Base-by-base conservation (phyloP, 2,329 filamentous ascomycete genomes). In the Amauroascus verrucosus region DNA sequence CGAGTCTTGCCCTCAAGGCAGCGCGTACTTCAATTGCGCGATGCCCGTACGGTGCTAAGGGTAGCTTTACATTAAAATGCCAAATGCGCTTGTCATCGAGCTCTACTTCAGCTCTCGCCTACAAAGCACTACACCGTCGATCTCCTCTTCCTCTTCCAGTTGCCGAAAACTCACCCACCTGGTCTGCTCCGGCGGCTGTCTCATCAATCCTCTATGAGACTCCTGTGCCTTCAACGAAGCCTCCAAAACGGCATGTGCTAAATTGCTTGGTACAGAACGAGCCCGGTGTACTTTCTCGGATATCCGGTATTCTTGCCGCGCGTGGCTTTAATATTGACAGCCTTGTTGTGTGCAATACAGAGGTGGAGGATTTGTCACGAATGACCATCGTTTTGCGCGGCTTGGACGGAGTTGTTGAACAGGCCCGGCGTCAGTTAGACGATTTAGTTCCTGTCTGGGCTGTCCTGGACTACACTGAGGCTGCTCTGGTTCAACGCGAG, bases 261-360 rank as follows among this genome's bases (percentile, higher is more conserved):
- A 98, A 98, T 75, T 98, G 93, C 70, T 81, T 98, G 57, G 93
- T 98, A 57, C 93, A 98, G 73, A 98, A 98, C 75, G 93, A 98
- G 76, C 93, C 93, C 11, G 93, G 93, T 75, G 93, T 98, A 54
- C 78, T 98, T 55, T 97, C 91, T 50, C 89, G 93, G 56, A 88
- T 98, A 8, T 97, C 93, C 0, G 93, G 93, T 53, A 97, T 98
- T 66, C 78, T 98, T 32, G 93, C 93, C 11, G 93, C 93, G 41
- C 83, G 93, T 55, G 93, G 93, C 60, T 98, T 98, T 82, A 98
- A 98, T 77, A 98, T 98, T 65, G 93, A 98, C 78, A 95, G 87
- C 52, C 77, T 98, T 59, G 93, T 98, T 53, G 93, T 98, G 57
- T 98, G 93, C 77, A 93, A 87, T 72, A 98, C 93, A 58, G 93